Base-by-base conservation (phyloP, 2,329 filamentous ascomycete species). In the Beauveria rudraprayagi region DNA sequence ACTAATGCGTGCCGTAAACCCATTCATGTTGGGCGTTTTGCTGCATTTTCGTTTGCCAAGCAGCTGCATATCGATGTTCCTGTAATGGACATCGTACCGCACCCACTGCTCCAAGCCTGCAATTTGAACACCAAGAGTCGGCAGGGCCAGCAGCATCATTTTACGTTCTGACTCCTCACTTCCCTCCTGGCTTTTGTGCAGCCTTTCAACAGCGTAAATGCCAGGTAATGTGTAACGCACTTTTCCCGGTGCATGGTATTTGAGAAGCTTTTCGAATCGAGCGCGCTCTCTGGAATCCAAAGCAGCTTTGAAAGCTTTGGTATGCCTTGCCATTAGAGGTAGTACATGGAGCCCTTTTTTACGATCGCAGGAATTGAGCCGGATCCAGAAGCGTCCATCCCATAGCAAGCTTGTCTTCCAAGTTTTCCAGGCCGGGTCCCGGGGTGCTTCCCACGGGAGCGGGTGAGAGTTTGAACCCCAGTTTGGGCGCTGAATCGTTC, bases 321-420 rank as follows among this genome's bases (percentile, higher is more conserved):
- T 75, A 62, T 80, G 71, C 40, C 75, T 73, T 1, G 67, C 64
- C 2, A 73, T 68, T 65, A 82, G 80, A 0, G 83, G 83, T 40
- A 74, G 75, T 2, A 85, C 64, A 19, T 73, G 68, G 17, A 82
- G 71, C 16, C 69, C 69, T 55, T 73, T 73, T 14, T 16, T 22
- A 3, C 76, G 76, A 7, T 78, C 70, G 5, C 77, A 76, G 52
- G 76, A 72, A 22, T 71, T 70, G 10, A 84, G 60, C 17, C 78
- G 75, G 17, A 87, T 71, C 85, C 85, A 88, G 70, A 80, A 88
- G 2, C 85, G 81, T 0, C 83, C 81, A 69, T 88, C 85, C 73
- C 79, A 88, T 59, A 81, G 69, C 52, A 69, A 69, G 14, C 68
- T 65, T 22, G 65, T 68, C 51, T 69, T 72, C 71, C 72, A 76